Evolutionary conservation across 169 alveolate genomes (phyloP).

Genomic region (Plasmodium ovale): DNA sequence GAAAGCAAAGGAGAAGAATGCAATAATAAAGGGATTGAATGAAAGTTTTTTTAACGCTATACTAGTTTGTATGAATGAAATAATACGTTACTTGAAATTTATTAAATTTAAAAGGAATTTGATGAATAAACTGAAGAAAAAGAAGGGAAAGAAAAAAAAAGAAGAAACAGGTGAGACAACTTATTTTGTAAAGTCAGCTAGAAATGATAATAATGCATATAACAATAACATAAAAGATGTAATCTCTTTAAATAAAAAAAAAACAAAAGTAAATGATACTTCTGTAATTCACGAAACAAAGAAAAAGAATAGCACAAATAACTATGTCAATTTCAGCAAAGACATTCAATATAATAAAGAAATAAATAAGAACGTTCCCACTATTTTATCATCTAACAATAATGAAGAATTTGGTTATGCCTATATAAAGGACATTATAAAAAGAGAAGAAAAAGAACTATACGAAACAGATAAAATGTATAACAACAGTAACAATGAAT

Average conservation of each 20-base stretch:
- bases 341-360: conserved; percentile 4
- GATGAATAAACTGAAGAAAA: conserved; percentile 8
- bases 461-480: conserved; percentile 36
- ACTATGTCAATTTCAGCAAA: neutral
- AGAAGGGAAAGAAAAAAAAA: conserved; percentile 6
- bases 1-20: conserved; percentile 16
- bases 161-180: conserved; percentile 19
- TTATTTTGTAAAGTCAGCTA: conserved; percentile 59
- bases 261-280: neutral
- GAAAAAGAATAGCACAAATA: neutral
- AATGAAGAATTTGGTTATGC: conserved; percentile 49
- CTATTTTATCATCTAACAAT: conserved; percentile 33
- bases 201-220: conserved; percentile 52
- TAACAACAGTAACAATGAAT: conserved; percentile 39
- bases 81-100: conserved; percentile 28
- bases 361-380: neutral
- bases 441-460: conserved; percentile 64
- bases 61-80: conserved; percentile 69
- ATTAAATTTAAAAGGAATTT: neutral
- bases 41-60: conserved; percentile 66
- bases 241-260: conserved; percentile 32
- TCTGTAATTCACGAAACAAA: neutral
- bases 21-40: conserved; percentile 41
- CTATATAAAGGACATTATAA: conserved; percentile 38
- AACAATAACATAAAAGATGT: conserved; percentile 40